Evolutionary conservation across 2,329 filamentous ascomycete genomes (phyloP).

Genomic region (Penicillium brasilianum): DNA sequence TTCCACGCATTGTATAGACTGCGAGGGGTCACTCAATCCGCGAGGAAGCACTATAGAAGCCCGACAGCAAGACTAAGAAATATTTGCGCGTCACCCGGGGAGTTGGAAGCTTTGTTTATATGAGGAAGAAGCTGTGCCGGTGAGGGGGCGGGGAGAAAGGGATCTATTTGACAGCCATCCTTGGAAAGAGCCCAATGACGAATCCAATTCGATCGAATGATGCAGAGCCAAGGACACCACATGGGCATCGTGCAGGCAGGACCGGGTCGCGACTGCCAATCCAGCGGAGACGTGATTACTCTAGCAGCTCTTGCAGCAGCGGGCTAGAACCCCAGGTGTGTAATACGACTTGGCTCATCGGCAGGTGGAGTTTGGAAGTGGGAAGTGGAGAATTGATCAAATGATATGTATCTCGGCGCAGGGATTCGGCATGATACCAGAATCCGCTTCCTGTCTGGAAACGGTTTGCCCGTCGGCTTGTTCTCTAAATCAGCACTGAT

Average conservation of each 20-base stretch:
- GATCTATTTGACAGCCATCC: not conserved
- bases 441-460: not conserved
- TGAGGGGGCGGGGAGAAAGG: too few species aligned
- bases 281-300: constrained; percentile 23
- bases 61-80: not conserved
- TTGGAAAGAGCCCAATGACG: constrained; percentile 15
- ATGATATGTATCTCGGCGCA: not conserved
- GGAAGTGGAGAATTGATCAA: too few species aligned
- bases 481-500: not conserved
- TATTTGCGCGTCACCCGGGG: not conserved
- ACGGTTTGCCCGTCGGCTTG: not conserved
- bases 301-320: constrained; percentile 16
- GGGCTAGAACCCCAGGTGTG: constrained; percentile 17
- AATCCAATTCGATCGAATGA: not conserved
- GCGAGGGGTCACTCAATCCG: not conserved
- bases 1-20: constrained; percentile 32
- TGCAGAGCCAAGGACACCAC: constrained; percentile 8
- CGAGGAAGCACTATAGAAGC: not conserved
- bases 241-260: constrained; percentile 10
- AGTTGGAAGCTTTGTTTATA: constrained; percentile 19
- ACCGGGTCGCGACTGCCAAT: constrained; percentile 16
- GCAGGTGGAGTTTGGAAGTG: constrained; percentile 6
- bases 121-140: not conserved
- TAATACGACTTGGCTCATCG: constrained; percentile 7
- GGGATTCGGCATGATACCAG: not conserved